Base-by-base conservation (phyloP, 495 filamentous ascomycete genomes). In the Niebla homalea region DNA sequence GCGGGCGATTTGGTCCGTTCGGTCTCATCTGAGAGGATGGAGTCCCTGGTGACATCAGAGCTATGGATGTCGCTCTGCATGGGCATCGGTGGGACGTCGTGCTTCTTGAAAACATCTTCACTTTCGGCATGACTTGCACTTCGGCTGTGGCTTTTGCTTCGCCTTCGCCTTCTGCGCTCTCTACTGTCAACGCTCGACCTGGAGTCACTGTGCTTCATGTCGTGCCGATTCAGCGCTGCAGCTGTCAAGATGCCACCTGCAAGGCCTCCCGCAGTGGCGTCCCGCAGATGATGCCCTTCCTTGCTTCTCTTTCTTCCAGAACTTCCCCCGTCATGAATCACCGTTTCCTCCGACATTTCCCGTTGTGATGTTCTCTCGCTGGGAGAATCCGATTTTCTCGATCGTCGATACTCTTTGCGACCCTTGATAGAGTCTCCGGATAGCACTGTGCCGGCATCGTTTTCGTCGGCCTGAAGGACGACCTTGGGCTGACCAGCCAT, bases 11-110 rank as follows among this genome's bases (percentile, higher is more conserved):
- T 55, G 46, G 85, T 77, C 54, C 82, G 65, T 54, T 82, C 85
- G 0, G 85, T 89, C 21, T 83, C 78, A 36, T 86, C 82, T 5
- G 92, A 89, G 11, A 94, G 70, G 50, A 98, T 85, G 0, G 93
- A 97, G 35, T 84, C 81, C 60, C 92, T 75, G 3, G 92, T 97
- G 43, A 95, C 62, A 22, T 94, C 88, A 0, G 89, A 93, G 26
- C 84, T 76, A 43, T 83, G 76, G 23, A 93, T 76, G 39, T 86
- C 85, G 63, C 89, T 93, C 61, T 79, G 79, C 60, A 93, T 73
- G 2, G 89, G 89, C 81, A 95, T 84, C 1, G 83, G 85, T 12
- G 87, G 79, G n/a, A 77, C 67, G 41, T 74, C 74, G 52, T 77
- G 73, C 65, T 66, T 83, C 65, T 67, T 70, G 69, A 68, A 84